A percentile compares a stretch with the other conserved stretches of the same genome.
These are phyloP conservation scores for Saturnispora besseyi DNA, from an alignment of 805 yeast species.

Conservation along the genomic window DNA sequence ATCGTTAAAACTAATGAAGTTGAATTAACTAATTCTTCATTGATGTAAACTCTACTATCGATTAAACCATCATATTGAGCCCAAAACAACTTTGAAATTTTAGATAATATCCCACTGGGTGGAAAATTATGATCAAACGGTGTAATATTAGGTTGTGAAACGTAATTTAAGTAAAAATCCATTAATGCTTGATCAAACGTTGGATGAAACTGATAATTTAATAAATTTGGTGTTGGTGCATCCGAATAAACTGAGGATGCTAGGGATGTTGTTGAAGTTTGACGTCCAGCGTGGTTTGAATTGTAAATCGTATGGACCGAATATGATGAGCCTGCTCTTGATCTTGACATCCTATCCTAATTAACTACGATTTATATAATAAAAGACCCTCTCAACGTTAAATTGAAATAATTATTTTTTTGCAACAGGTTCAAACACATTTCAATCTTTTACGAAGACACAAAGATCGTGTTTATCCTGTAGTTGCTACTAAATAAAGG, in stretches of 20 bases:
- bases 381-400: not conserved
- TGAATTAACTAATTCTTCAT: slow-evolving; percentile 23
- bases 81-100: slow-evolving; percentile 46
- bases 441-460: not conserved
- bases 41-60: slow-evolving; percentile 19
- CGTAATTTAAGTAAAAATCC: slow-evolving; percentile 39
- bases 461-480: not conserved
- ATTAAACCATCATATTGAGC: slow-evolving; percentile 15
- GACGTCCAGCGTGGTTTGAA: slow-evolving; percentile 1
- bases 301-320: slow-evolving; percentile 8
- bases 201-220: slow-evolving; percentile 26
- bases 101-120: slow-evolving; percentile 56
- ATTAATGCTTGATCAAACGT: slow-evolving; percentile 38
- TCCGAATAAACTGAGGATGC: slow-evolving; percentile 16
- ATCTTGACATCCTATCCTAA: not conserved
- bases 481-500: too few species aligned
- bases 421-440: not conserved
- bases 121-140: slow-evolving; percentile 61
- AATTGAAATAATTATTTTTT: not conserved
- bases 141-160: slow-evolving; percentile 51
- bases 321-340: slow-evolving; percentile 11
- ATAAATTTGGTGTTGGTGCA: slow-evolving; percentile 12
- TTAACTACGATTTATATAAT: not conserved
- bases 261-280: slow-evolving; percentile 18
- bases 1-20: slow-evolving; percentile 22